Base-by-base conservation (phyloP, 352 stramenopile genomes). In the Blastocystis sp. region DNA sequence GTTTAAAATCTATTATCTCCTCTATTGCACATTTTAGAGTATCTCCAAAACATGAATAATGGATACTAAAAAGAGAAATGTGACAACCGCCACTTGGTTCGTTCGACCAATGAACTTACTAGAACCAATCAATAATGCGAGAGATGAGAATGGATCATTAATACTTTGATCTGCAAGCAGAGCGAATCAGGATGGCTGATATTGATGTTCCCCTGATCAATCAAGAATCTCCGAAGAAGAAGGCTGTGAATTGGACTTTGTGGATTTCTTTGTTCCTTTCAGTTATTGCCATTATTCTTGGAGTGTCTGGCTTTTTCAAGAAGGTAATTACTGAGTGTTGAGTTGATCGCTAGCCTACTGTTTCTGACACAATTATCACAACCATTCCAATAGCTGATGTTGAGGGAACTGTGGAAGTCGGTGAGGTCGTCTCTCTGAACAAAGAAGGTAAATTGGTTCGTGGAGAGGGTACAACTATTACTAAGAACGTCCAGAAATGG, bases 391-490 rank as follows among this genome's bases (percentile, higher is more conserved):
- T 30, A n/a, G 48, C 19, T 6, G 48, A 89, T 44, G 62, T 58
- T 30, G 62, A 54, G 22, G 66, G 48, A 59, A 22, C 13, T 69
- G 68, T 79, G 27, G 40, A 27, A 33, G 22, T 64, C 24, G 78
- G 78, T 54, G 27, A 77, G 15, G 78, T 64, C n/a, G 78, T 89
- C 4, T 89, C 78, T 30, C 17, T 89, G 15, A 66, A 53, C 22
- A 78, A 37, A 19, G 58, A 89, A 6, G 78, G 78, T 27, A 79
- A 79, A 35, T 24, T 89, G 19, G 33, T 44, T 37, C 17, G 37
- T 0, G 78, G 78, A 15, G 60, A 69, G 19, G 78, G 78, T n/a
- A 89, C 78, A 1, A 89, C 56, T 11, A 89, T 89, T 53, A 51
- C 27, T 19, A 89, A 89, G 78, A 79, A 89, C 30, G 24, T 78